Conservation (phyloP, 345 rosid species). For the Pistacia integerrima region DNA sequence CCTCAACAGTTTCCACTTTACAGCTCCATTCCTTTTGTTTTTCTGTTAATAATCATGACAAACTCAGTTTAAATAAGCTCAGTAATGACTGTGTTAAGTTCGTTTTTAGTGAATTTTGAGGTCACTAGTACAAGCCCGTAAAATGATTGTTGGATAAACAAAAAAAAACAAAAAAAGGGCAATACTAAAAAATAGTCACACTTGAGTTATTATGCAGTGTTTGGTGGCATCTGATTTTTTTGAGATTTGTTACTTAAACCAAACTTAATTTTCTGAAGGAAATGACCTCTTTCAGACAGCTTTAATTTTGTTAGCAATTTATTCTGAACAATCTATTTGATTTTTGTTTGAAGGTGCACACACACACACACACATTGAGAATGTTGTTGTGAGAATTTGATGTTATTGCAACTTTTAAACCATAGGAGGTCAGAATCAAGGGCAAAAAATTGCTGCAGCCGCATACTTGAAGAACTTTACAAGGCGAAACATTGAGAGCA, state of each 20-base stretch:
- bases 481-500: conserved; percentile 44
- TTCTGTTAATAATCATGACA: not conserved
- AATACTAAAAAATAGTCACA: not conserved
- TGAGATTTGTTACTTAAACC: not conserved
- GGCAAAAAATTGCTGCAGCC: conserved; percentile 77
- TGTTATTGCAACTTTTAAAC: not conserved
- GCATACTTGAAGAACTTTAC: conserved; percentile 73
- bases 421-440: conserved; percentile 60
- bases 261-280: not conserved
- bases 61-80: not conserved
- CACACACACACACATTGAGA: not conserved
- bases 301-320: not conserved
- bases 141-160: not conserved
- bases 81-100: not conserved
- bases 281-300: not conserved
- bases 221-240: not conserved
- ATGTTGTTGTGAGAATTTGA: not conserved
- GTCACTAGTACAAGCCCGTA: not conserved
- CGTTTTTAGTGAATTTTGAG: not conserved
- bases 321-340: not conserved
- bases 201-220: not conserved
- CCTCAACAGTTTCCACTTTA: not conserved
- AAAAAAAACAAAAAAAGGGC: not conserved
- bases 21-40: not conserved
- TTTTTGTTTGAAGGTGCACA: not conserved